Conservation (phyloP, 1,284 basidiomycete species). For the Albatrellus sp. region DNA sequence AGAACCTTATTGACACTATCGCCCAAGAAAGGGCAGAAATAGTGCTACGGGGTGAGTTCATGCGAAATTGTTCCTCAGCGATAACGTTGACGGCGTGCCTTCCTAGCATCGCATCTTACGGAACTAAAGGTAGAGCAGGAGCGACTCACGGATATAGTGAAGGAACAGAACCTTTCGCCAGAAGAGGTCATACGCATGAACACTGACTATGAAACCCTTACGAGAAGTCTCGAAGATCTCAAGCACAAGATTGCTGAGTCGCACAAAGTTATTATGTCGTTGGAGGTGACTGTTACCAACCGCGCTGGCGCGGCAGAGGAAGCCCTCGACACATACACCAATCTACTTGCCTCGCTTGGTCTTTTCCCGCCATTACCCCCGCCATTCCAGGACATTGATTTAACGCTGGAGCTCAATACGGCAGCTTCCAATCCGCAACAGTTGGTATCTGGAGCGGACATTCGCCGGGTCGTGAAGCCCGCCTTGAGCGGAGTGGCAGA, state of each 20-base stretch:
- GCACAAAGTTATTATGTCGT: slow-evolving; percentile 53
- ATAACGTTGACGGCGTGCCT: slow-evolving; percentile 8
- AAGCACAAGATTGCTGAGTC: slow-evolving; percentile 63
- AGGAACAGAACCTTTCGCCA: slow-evolving; percentile 71
- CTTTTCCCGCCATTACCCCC: slow-evolving; percentile 57
- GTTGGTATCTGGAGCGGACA: slow-evolving; percentile 50
- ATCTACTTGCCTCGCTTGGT: slow-evolving; percentile 59
- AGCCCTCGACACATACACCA: slow-evolving; percentile 62
- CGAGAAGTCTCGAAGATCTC: slow-evolving; percentile 61
- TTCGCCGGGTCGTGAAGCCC: slow-evolving; percentile 59
- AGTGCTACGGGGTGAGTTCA: slow-evolving; percentile 9
- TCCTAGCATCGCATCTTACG: slow-evolving; percentile 41
- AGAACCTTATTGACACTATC: slow-evolving; percentile 49
- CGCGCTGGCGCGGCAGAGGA: slow-evolving; percentile 71
- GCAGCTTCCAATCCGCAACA: slow-evolving; percentile 54
- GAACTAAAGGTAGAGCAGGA: slow-evolving; percentile 49
- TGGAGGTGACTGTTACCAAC: slow-evolving; percentile 71
- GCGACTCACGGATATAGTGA: slow-evolving; percentile 54
- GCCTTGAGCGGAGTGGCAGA: slow-evolving; percentile 61
- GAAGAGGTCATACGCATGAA: slow-evolving; percentile 84
- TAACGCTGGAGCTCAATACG: slow-evolving; percentile 65
- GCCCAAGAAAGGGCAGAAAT: slow-evolving; percentile 52
- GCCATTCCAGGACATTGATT: slow-evolving; percentile 58
- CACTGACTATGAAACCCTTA: slow-evolving; percentile 66
- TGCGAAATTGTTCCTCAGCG: not conserved